These are phyloP conservation scores for Lasiosphaeria ovina DNA, from an alignment of 495 filamentous ascomycete genomes.

Conservation along the genomic window DNA sequence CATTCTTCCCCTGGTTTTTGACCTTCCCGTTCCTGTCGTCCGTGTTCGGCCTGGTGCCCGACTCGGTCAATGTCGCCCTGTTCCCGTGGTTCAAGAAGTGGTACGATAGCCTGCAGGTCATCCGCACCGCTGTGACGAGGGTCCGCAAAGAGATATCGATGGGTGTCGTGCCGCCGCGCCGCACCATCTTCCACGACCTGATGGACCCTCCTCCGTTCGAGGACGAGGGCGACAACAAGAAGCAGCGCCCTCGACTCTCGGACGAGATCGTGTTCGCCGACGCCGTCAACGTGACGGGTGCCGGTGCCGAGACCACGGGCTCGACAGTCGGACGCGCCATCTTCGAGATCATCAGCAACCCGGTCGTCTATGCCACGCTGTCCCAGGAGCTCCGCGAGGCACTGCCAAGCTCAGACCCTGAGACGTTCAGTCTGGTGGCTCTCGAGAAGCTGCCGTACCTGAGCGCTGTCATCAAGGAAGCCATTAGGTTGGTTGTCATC, in stretches of 20 bases:
- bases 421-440: conserved; percentile 7
- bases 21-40: conserved; percentile 19
- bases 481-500: conserved; percentile 15
- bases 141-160: conserved; percentile 15
- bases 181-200: conserved; percentile 30
- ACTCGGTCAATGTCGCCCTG: conserved; percentile 18
- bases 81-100: conserved; percentile 15
- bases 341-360: conserved; percentile 37
- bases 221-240: conserved; percentile 15
- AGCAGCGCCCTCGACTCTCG: conserved; percentile 23
- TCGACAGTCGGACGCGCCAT: conserved; percentile 37
- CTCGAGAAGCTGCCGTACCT: conserved; percentile 37
- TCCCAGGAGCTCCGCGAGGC: conserved; percentile 32
- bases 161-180: conserved; percentile 12
- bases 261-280: conserved; percentile 28
- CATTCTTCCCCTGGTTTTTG: conserved; percentile 17
- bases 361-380: conserved; percentile 28
- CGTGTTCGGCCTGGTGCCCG: conserved; percentile 14
- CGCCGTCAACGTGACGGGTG: conserved; percentile 33
- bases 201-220: conserved; percentile 18
- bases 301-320: conserved; percentile 42
- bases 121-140: conserved; percentile 14
- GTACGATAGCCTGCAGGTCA: conserved; percentile 14
- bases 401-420: conserved; percentile 32
- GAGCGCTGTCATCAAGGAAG: conserved; percentile 35